Conservation (phyloP, 306 rosid species). For the Inga laurina region DNA sequence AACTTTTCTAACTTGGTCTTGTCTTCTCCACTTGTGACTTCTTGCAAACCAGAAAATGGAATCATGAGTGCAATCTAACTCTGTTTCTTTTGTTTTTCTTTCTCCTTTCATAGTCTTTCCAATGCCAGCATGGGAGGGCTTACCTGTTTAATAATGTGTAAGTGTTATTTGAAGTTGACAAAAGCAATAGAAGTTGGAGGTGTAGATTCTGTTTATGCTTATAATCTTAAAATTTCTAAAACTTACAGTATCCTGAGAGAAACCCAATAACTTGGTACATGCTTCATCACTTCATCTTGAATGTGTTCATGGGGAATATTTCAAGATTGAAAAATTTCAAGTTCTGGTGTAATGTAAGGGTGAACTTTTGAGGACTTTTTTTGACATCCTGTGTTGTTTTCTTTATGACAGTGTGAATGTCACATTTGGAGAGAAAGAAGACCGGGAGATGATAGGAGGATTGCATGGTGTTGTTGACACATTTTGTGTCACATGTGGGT, state of each 20-base stretch:
- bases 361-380: slow-evolving; percentile 4
- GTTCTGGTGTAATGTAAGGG: neutral
- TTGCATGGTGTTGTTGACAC: slow-evolving; percentile 71
- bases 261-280: neutral
- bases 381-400: slow-evolving; percentile 34
- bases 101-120: slow-evolving; percentile 54
- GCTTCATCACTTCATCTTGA: slow-evolving; percentile 7
- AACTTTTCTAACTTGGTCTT: neutral
- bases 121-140: slow-evolving; percentile 66
- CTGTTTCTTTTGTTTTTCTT: slow-evolving; percentile 30
- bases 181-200: slow-evolving; percentile 5
- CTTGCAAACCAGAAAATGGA: slow-evolving; percentile 13
- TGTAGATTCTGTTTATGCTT: neutral
- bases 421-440: slow-evolving; percentile 64
- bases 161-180: slow-evolving; percentile 32
- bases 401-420: slow-evolving; percentile 66
- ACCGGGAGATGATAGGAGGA: slow-evolving; percentile 69
- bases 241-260: neutral
- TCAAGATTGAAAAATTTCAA: neutral
- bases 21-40: neutral
- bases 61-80: slow-evolving; percentile 30
- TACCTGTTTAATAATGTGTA: slow-evolving; percentile 72
- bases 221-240: neutral
- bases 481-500: slow-evolving; percentile 70
- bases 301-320: neutral